A percentile compares a stretch with the other conserved stretches of the same genome.
Conservation (phyloP, 257 asterid genomes). For the Penstemon davidsonii region DNA sequence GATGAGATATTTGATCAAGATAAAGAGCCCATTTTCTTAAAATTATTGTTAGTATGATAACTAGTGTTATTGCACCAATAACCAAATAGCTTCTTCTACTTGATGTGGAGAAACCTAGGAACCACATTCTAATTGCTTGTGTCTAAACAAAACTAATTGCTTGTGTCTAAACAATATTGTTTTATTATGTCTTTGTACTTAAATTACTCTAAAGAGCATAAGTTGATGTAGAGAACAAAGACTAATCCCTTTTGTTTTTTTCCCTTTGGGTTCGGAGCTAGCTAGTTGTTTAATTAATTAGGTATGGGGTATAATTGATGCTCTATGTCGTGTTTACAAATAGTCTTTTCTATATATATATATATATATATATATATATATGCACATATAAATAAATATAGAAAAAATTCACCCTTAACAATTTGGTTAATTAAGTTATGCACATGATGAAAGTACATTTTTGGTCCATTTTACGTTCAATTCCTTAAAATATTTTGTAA, state of each 20-base stretch:
- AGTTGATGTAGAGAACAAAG: neutral
- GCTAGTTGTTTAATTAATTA: neutral
- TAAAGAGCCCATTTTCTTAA: slow-evolving; percentile 44
- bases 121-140: slow-evolving; percentile 46
- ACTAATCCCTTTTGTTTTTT: neutral
- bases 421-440: no score
- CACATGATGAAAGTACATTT: no score
- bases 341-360: neutral
- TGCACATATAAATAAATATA: no score
- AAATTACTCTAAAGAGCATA: neutral
- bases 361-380: neutral
- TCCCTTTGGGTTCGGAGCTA: neutral
- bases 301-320: no score
- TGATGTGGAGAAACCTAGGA: slow-evolving; percentile 59
- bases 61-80: slow-evolving; percentile 49
- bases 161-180: slow-evolving; percentile 29
- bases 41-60: slow-evolving; percentile 46
- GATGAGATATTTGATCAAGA: slow-evolving; percentile 15
- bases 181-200: slow-evolving; percentile 31
- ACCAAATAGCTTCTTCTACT: slow-evolving; percentile 49
- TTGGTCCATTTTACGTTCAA: no score
- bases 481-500: no score
- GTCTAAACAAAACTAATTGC: slow-evolving; percentile 36
- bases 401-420: no score
- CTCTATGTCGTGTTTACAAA: no score